Base-by-base conservation (phyloP, 1,284 basidiomycete species). In the Baeospora myosura region DNA sequence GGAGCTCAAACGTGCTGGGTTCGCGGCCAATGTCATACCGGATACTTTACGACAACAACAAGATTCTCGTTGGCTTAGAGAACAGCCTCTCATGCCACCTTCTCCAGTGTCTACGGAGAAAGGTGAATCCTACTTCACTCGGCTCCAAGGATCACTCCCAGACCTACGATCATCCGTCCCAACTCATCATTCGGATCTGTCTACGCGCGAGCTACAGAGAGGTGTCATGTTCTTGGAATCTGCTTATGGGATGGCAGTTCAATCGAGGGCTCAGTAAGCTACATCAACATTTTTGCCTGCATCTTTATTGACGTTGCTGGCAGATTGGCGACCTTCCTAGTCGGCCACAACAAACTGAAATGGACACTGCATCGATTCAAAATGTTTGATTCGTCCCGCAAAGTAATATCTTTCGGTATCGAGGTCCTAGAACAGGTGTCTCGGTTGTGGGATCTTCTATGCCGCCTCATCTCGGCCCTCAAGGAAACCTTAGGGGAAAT, bases 141-240 rank as follows among this genome's bases (percentile, higher is more conserved):
- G 82, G 18, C 64, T 95, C 23, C 71, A 77, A 14, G 74, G 78
- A 5, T 62, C 77, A 24, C 70, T 98, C 42, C 83, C 87, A 3
- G 69, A 70, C 8, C 66, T 98, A 31, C 73, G 90, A 31, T 64
- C 67, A 5, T 71, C 78, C 0, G 65, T 92, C 40, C 69, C 76
- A 6, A 62, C 71, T 23, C 94, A 97, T 60, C 85, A 89, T 55
- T 61, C 73, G 0, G 95, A 98, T 57, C 59, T 98, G 31, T 74
- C 78, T 5, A 90, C 89, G 8, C 79, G 86, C 5, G 94, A 98
- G 48, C 67, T 98, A 10, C 83, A 83, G 54, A 75, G 89, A 43
- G 91, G 85, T 4, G 62, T 89, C 17, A 81, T 76, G 48, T 76
- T 88, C 43, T 71, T 91, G 5, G 93, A 98, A 62, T 91, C 86